These are phyloP conservation scores for Flaveria sonorensis DNA, from an alignment of 129 eudicot species.

Conservation along the genomic window DNA sequence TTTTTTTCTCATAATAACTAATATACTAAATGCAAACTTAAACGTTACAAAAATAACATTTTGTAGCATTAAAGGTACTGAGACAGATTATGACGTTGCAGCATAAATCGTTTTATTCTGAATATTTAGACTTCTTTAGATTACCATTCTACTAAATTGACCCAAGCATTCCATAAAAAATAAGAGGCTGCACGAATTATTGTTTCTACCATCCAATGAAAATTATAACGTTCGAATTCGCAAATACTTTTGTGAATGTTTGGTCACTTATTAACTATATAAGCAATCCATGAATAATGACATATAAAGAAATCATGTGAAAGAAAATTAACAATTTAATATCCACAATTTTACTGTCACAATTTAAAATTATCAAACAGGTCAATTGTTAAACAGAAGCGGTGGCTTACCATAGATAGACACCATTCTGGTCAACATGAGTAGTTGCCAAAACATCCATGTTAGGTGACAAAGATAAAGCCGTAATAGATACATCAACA, in stretches of 20 bases:
- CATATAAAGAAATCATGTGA: neutral
- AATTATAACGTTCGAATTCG: neutral
- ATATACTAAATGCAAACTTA: neutral
- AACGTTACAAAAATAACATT: neutral
- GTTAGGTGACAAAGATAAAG: conserved; percentile 85
- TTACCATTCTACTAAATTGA: neutral
- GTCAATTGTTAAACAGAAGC: neutral
- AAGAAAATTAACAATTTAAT: neutral
- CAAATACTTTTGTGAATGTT: neutral
- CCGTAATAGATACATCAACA: conserved; percentile 83
- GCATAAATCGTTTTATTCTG: neutral
- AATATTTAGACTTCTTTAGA: neutral
- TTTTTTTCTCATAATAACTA: neutral
- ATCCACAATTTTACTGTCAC: neutral
- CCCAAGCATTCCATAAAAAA: neutral
- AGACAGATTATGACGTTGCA: neutral
- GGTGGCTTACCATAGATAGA: conserved; percentile 69
- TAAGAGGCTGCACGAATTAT: neutral
- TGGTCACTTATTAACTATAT: neutral
- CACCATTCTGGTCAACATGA: conserved; percentile 97
- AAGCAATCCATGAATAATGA: neutral
- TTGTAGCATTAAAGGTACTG: neutral
- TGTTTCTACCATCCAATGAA: neutral
- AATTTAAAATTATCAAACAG: neutral
- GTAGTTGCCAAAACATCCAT: conserved; percentile 97